Base-by-base conservation (phyloP, 371 early-diverging fungal species). In the Coemansia sp. region DNA sequence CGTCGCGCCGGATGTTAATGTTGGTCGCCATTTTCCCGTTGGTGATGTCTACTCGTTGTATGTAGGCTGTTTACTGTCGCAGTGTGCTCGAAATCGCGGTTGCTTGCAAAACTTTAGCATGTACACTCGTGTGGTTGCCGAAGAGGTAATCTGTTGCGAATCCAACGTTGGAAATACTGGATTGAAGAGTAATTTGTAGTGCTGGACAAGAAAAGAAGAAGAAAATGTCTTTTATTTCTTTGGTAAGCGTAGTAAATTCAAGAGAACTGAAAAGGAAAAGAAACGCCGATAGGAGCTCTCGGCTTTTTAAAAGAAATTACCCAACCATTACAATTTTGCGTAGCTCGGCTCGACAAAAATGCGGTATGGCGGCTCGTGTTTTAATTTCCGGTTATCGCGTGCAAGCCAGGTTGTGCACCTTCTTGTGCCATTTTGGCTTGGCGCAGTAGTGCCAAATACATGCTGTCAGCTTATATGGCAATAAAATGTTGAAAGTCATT, bases 1-100 rank as follows among this genome's bases (percentile, higher is more conserved):
- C 87, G 80, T 93, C 91, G 80, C 93, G 87, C 70, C 91, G 85
- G 80, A 94, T 92, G 82, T 94, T 94, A 69, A 93, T 61, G 13
- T 48, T 81, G 71, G 86, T 82, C 82, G 90, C 86, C 91, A 91
- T 93, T 79, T 70, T 90, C 73, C 5, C 13, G 19, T 5, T 5
- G 3, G 48, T 61, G 19, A 26, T 7, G 9, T 51, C 12, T n/a
- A 12, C 21, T 48, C 11, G 26, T 46, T 24, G 24, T 48, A 28
- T 40, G 24, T 29, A n/a, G 29, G 36, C 51, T 61, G 48, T 61
- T 26, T 61, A 61, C 48, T 29, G 39, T 15, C 29, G 11, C 23
- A n/a, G 29, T n/a, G 21, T 36, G 63, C 51, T 66, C 66, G 66
- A 44, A 61, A 49, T 66, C 66, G 66, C 52, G 62, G 40, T 24